Evolutionary conservation across 169 alveolate genomes (phyloP).

Genomic region (Pseudocohnilembus persalinus): DNA sequence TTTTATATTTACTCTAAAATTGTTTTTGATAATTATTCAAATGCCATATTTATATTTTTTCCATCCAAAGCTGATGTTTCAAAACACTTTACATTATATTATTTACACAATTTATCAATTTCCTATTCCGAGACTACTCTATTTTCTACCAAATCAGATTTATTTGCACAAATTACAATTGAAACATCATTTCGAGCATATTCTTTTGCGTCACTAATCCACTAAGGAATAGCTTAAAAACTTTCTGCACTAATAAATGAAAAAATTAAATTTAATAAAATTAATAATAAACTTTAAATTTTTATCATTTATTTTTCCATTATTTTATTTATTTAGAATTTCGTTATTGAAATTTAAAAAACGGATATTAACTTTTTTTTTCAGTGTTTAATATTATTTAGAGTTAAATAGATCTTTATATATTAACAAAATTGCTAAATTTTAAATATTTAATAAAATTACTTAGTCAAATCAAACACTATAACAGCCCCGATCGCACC

Average conservation of each 20-base stretch:
- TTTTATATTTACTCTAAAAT: constrained; percentile 84
- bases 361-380: no score
- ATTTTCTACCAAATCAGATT: constrained; percentile 70
- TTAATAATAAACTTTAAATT: no score
- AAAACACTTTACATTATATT: constrained; percentile 80
- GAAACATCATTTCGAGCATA: constrained; percentile 56
- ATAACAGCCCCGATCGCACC: constrained; percentile 81
- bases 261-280: no score
- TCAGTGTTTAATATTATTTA: no score
- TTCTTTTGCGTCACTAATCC: constrained; percentile 75
- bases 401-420: no score
- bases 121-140: constrained; percentile 83
- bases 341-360: no score
- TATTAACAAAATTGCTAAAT: no score
- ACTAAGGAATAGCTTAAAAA: constrained; percentile 51
- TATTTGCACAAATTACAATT: constrained; percentile 71
- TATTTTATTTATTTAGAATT: no score
- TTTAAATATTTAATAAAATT: constrained; percentile 20
- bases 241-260: constrained; percentile 51
- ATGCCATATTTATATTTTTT: constrained; percentile 86
- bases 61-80: constrained; percentile 93
- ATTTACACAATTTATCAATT: constrained; percentile 88
- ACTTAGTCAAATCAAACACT: constrained; percentile 72
- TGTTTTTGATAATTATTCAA: constrained; percentile 72
- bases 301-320: no score